Evolutionary conservation across 257 asterid species (phyloP).

Genomic region (Solanum sejunctum): DNA sequence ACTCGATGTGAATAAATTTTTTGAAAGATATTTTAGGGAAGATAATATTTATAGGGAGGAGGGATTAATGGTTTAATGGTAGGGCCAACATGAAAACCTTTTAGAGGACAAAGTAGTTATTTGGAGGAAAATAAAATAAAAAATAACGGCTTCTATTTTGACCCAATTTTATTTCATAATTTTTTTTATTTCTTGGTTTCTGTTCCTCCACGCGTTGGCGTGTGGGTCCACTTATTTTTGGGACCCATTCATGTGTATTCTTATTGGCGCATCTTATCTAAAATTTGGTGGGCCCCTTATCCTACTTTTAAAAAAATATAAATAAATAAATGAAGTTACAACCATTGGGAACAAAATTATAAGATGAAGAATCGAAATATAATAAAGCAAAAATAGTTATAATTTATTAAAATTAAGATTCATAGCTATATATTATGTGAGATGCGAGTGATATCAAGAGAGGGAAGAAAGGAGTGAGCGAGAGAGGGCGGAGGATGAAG

Average conservation of each 20-base stretch:
- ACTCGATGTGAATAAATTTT: not conserved
- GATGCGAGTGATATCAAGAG: too few relatives aligned
- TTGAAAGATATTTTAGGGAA: not conserved
- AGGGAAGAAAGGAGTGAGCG: too few relatives aligned
- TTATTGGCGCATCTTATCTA: not conserved
- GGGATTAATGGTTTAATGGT: constrained; percentile 31
- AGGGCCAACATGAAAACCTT: constrained; percentile 35
- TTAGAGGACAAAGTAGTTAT: constrained; percentile 26
- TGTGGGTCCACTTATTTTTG: constrained; percentile 13
- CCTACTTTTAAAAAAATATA: not conserved
- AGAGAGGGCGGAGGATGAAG: too few relatives aligned
- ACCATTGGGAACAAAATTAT: too few relatives aligned
- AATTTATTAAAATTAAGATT: too few relatives aligned
- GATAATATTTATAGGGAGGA: not conserved
- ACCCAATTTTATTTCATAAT: constrained; percentile 11
- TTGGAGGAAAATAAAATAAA: constrained; percentile 5
- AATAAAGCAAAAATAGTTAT: too few relatives aligned
- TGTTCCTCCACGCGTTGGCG: constrained; percentile 48
- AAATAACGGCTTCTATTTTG: constrained; percentile 25
- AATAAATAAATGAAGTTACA: too few relatives aligned
- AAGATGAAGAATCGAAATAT: too few relatives aligned
- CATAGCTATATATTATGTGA: too few relatives aligned
- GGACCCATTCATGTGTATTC: not conserved
- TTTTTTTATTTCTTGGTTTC: constrained; percentile 3
- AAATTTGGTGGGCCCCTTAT: not conserved